Base-by-base conservation (phyloP, 2,329 filamentous ascomycete genomes). In the Hirsutella thompsonii region DNA sequence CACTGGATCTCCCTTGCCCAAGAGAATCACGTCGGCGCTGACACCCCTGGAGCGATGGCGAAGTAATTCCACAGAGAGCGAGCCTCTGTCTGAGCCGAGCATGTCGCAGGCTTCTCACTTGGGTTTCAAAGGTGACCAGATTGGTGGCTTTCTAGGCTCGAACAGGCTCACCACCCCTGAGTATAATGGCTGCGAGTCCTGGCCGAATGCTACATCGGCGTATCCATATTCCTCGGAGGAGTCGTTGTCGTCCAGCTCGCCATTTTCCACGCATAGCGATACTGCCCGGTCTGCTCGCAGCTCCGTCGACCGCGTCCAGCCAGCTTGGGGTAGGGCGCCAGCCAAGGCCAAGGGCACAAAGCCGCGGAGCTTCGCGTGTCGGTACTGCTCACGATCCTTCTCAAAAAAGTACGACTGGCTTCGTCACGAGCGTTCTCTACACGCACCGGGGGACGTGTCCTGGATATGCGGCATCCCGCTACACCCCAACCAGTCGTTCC, bases 381-480 rank as follows among this genome's bases (percentile, higher is more conserved):
- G 57, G 0, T 61, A 62, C 42, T 66, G 63, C 41, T 46, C 47
- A 5, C 59, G 62, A 20, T 52, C 45, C 33, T 66, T 66, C 40
- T 57, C 56, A 40, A 65, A 62, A 39, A 60, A 58, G 34, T 63
- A 63, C 40, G 63, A 66, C 40, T 63, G 60, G 60, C 52, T 58
- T 11, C 58, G 71, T 1, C 70, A 74, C 46, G 70, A 73, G 44
- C 61, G 69, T 33, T 68, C 68, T 2, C 55, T 73, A 3, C 69
- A 74, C 46, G 51, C 70, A 2, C 56, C 68, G 4, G 56, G 57
- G 0, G 56, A 60, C 5, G 55, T 59, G 30, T 57, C 55, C 0
- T 74, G 66, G 67, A 64, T 76, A 5, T 79, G 75, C 47, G 64
- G 66, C 0, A 62, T 59, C 1, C 60, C 61, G 4, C 43, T 60